Conservation (phyloP, 495 filamentous ascomycete genomes). For the Trichoderma virens region DNA sequence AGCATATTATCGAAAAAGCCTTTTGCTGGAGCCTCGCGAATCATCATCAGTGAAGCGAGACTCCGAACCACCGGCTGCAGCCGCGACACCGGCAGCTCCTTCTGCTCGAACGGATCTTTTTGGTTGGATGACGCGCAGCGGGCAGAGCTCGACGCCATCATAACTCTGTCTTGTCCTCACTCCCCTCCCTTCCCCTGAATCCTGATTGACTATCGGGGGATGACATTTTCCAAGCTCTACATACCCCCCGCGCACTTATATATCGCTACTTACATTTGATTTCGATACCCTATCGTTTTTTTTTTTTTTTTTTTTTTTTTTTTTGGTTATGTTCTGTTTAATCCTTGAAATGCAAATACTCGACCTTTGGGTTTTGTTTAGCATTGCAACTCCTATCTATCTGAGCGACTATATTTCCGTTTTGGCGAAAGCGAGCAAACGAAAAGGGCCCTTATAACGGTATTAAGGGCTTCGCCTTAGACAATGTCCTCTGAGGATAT, state of each 20-base stretch:
- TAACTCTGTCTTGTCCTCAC: background rate
- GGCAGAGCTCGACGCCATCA: background rate
- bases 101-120: slow-evolving; percentile 21
- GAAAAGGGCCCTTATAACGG: background rate
- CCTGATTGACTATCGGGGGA: background rate
- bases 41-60: slow-evolving; percentile 40
- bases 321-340: background rate
- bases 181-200: background rate
- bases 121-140: slow-evolving; percentile 26
- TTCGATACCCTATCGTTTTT: background rate
- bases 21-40: slow-evolving; percentile 82
- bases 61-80: slow-evolving; percentile 30
- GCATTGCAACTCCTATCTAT: background rate
- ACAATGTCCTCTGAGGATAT: background rate
- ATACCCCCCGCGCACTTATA: background rate
- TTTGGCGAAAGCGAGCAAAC: background rate
- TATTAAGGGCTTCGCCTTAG: background rate
- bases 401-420: background rate
- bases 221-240: background rate
- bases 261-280: background rate
- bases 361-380: background rate
- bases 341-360: background rate
- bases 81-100: background rate
- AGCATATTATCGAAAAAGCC: slow-evolving; percentile 77
- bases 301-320: no score